Conservation (phyloP, 441 rosid genomes). For the Kokia cookei region DNA sequence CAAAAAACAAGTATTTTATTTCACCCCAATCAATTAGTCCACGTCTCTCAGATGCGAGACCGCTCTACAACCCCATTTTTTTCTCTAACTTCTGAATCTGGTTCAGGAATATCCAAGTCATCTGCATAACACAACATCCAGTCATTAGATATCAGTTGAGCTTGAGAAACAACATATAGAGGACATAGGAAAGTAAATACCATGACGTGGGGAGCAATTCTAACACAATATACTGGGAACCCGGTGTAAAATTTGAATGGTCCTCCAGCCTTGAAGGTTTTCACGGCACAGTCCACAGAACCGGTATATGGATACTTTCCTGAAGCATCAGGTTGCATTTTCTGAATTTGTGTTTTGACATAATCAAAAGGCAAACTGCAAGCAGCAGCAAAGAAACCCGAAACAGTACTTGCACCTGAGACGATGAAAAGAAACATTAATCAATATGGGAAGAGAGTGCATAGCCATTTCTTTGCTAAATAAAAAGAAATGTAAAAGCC, state of each 20-base stretch:
- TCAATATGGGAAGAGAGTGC: not conserved
- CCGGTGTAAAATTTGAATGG: conserved; percentile 91
- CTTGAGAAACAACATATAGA: not conserved
- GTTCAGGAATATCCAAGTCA: not conserved
- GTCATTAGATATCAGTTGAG: not conserved
- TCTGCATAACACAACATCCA: not conserved
- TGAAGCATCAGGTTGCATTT: conserved; percentile 94
- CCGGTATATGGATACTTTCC: conserved; percentile 94
- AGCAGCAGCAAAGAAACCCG: conserved; percentile 89
- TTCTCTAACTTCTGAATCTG: not conserved
- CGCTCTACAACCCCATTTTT: not conserved
- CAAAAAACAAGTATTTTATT: not conserved
- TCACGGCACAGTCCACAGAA: conserved; percentile 73
- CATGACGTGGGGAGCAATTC: conserved; percentile 99
- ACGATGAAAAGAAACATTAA: not conserved
- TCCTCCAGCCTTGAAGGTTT: conserved; percentile 87
- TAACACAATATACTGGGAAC: conserved; percentile 88
- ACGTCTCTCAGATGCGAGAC: not conserved
- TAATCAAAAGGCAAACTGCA: conserved; percentile 97
- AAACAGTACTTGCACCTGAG: conserved; percentile 84
- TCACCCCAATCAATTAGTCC: not conserved
- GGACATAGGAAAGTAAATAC: conserved; percentile 30
- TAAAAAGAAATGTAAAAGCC: not conserved
- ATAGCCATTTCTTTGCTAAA: not conserved
- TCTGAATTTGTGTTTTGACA: conserved; percentile 99